A percentile compares a stretch with the other conserved stretches of the same genome.
Conservation (phyloP, 2,329 filamentous ascomycete species). For the Trematosphaeria pertusa region DNA sequence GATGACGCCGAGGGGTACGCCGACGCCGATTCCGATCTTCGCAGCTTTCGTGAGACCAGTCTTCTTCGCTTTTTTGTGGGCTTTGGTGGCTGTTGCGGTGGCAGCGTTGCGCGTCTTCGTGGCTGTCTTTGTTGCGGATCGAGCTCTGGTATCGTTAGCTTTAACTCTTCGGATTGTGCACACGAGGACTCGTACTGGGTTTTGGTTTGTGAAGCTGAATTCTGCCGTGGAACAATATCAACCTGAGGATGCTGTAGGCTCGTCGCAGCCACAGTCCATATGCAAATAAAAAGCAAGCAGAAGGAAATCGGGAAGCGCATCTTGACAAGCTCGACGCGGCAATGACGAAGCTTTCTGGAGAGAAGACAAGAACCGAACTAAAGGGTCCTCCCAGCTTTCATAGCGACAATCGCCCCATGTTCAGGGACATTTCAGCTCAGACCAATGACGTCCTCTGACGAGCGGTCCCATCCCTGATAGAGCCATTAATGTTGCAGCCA, state of each 20-base stretch:
- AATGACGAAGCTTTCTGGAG: background rate
- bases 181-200: no score
- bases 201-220: background rate
- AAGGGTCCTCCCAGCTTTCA: background rate
- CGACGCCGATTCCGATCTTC: conserved; percentile 9
- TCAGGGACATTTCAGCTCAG: background rate
- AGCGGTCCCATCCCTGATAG: background rate
- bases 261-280: background rate
- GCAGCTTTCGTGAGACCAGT: conserved; percentile 4
- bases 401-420: background rate
- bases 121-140: background rate
- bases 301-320: background rate
- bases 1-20: conserved; percentile 3
- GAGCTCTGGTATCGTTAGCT: background rate
- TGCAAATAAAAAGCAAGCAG: background rate
- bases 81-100: background rate
- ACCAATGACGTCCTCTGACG: background rate
- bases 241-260: background rate
- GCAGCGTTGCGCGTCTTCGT: background rate
- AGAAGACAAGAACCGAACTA: background rate
- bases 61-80: background rate
- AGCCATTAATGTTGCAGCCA: conserved; percentile 2
- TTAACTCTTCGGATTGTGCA: background rate
- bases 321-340: background rate
- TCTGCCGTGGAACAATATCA: background rate